Conservation (phyloP, 2,329 filamentous ascomycete genomes). For the Sporothrix dimorphospora region DNA sequence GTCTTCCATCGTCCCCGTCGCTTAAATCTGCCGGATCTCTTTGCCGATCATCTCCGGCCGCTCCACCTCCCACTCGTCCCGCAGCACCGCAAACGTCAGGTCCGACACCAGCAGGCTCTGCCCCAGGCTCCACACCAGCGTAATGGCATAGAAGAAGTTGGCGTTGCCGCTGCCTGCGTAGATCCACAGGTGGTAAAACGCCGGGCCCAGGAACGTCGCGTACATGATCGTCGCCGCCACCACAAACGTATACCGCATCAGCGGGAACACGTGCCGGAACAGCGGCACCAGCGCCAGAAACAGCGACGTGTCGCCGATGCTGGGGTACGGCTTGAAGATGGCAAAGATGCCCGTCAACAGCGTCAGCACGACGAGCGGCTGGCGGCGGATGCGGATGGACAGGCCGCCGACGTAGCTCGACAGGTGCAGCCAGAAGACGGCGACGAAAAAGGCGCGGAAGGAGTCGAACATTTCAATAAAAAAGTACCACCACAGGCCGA, state of each 20-base stretch:
- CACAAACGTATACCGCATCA: constrained; percentile 93
- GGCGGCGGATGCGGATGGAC: constrained; percentile 77
- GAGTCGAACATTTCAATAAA: constrained; percentile 99
- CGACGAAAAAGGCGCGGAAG: constrained; percentile 95
- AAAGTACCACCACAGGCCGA: constrained; percentile 99
- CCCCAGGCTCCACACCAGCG: constrained; percentile 94
- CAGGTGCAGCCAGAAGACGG: constrained; percentile 96
- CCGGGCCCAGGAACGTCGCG: constrained; percentile 83
- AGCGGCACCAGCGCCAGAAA: constrained; percentile 83
- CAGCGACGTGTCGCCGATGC: constrained; percentile 83
- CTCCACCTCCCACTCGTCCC: constrained; percentile 94
- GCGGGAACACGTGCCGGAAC: constrained; percentile 87
- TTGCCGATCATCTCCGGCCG: constrained; percentile 88
- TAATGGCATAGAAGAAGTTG: constrained; percentile 99
- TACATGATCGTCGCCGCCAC: constrained; percentile 83
- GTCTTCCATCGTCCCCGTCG: background rate
- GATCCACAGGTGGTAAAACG: constrained; percentile 97
- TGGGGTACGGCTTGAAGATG: constrained; percentile 97
- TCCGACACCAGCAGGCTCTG: constrained; percentile 87
- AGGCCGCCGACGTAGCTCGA: constrained; percentile 86
- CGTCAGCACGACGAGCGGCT: constrained; percentile 83
- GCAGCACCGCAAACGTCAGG: constrained; percentile 80
- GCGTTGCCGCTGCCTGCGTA: constrained; percentile 97
- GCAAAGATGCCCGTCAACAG: constrained; percentile 87
- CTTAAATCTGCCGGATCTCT: constrained; percentile 78